phyloP scores from a whole-genome alignment of 2,329 filamentous ascomycete species.

The Fusarium hostae region DNA sequence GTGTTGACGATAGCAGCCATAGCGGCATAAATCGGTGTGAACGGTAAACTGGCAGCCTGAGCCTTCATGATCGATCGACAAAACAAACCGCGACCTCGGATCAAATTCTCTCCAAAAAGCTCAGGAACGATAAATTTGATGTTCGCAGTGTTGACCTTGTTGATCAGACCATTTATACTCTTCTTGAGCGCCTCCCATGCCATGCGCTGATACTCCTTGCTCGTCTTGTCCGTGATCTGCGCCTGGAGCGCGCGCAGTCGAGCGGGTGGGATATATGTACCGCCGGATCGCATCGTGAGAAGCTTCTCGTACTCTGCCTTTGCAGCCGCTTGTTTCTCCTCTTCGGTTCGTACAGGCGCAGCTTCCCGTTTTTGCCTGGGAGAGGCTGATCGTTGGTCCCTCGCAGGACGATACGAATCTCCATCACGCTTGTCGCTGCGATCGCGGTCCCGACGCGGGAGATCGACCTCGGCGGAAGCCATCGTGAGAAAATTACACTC shows the following conservation, averaged over 20 bases:
- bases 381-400: conserved; percentile 42
- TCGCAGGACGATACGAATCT: conserved; percentile 62
- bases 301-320: conserved; percentile 96
- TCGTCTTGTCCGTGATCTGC: conserved; percentile 95
- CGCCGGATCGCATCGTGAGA: conserved; percentile 90
- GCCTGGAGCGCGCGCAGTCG: conserved; percentile 90
- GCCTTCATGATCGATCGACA: conserved; percentile 99
- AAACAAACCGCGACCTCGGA: conserved; percentile 91
- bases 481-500: conserved; percentile 45
- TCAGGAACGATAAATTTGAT: conserved; percentile 98
- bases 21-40: conserved; percentile 94
- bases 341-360: conserved; percentile 68
- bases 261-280: conserved; percentile 95
- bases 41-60: conserved; percentile 93
- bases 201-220: conserved; percentile 98
- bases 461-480: conserved; percentile 59
- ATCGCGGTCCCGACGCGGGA: conserved; percentile 53
- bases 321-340: conserved; percentile 86
- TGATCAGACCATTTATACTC: conserved; percentile 97
- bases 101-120: conserved; percentile 92
- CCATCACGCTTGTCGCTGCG: conserved; percentile 55
- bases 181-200: conserved; percentile 99
- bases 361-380: conserved; percentile 49
- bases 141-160: conserved; percentile 98
- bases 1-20: conserved; percentile 98